phyloP scores from a whole-genome alignment of 2,329 filamentous ascomycete genomes.

The Beauveria varroae region DNA sequence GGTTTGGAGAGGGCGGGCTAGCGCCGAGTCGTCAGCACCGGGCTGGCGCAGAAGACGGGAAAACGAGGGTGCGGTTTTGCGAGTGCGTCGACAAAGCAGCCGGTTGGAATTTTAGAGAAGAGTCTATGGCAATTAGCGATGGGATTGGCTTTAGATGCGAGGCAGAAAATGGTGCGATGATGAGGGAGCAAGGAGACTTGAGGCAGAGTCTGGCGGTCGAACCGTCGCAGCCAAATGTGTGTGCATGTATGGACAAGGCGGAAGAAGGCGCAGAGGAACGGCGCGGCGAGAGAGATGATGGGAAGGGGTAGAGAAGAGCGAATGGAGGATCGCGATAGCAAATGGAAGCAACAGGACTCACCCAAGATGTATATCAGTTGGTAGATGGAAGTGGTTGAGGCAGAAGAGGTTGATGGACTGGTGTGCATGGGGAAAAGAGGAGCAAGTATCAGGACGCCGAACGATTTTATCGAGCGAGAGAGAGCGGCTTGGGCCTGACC shows the following conservation, averaged over 20 bases:
- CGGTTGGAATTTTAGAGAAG: background rate
- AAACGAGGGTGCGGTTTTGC: constrained; percentile 14
- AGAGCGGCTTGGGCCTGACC: background rate
- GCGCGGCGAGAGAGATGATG: background rate
- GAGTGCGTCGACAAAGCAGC: background rate
- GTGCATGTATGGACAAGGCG: background rate
- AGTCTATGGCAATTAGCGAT: constrained; percentile 11
- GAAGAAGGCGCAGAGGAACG: background rate
- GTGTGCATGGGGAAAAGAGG: constrained; percentile 21
- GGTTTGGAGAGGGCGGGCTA: constrained; percentile 12
- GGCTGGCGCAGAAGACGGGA: constrained; percentile 17
- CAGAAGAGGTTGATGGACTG: constrained; percentile 10
- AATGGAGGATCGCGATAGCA: constrained; percentile 29
- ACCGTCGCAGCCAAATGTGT: background rate
- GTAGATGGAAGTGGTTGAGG: constrained; percentile 2
- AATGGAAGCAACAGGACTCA: constrained; percentile 29
- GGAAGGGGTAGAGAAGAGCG: constrained; percentile 19
- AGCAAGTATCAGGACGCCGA: constrained; percentile 15
- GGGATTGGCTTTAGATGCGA: constrained; percentile 1
- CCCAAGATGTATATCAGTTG: constrained; percentile 24
- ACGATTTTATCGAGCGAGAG: constrained; percentile 16
- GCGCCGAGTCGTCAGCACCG: constrained; percentile 20
- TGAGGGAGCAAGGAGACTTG: background rate
- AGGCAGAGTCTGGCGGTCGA: constrained; percentile 10
- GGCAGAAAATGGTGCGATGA: background rate